Evolutionary conservation across 805 yeast species (phyloP), one percentile per base, ranked within the genome.

Genomic region (Candida manassasensis): DNA sequence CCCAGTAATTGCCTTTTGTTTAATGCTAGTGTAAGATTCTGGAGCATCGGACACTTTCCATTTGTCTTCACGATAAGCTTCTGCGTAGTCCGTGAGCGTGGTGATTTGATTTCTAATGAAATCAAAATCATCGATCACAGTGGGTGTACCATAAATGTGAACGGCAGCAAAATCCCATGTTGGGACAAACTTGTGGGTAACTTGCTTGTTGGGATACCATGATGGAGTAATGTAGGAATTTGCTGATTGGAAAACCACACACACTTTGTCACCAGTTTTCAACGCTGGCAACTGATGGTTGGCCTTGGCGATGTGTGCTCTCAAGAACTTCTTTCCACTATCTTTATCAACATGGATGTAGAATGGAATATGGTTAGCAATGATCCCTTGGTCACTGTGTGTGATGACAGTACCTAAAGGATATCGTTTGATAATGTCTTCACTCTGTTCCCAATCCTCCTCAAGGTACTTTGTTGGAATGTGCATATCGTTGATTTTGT

Each of bases 141-240:
- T 59, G 7, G 80, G 67, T 19, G 52, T 67, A 3, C 85, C 85
- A 38, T 71, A 60, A 28, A 71, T 60, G 47, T 80, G 84, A 21
- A 73, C 77, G 3, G 73, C 56, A 2, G 73, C 76, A 54, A 71
- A 79, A 50, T 75, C 79, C 84, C 84, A 80, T 1, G 85, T 79
- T 12, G 85, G 84, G n/a, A 79, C 85, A 27, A 65, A 67, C 48
- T 77, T 79, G 41, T 76, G 80, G 21, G 80, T 73, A 32, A 63
- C 64, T 31, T 66, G 56, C 56, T 79, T 79, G 14, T 68, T 62
- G 6, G 76, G 72, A 47, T 80, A 80, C 69, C 78, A 79, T 11
- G 67, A 52, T 2, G 86, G 84, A 16, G 78, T 55, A 15, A 79
- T 69, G 49, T 80, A 80, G 1, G 75, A 56, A 46, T 75, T 64